A percentile compares a stretch with the other conserved stretches of the same genome.
These are phyloP conservation scores for Allium cepa DNA, from an alignment of 106 monocot genomes.

Conservation along the genomic window DNA sequence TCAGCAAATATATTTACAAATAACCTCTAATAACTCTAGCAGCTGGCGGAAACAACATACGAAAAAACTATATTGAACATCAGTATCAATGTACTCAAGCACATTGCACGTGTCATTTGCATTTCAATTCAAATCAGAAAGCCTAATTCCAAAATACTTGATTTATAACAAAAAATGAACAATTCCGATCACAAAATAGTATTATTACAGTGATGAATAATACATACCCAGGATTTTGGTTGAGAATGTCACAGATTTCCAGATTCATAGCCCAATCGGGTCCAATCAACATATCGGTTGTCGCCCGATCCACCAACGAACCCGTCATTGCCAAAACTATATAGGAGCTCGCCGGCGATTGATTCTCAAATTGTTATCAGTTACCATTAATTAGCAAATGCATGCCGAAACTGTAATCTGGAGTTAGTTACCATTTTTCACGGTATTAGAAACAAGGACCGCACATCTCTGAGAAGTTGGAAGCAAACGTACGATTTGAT, in stretches of 20 bases:
- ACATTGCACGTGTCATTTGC: neutral
- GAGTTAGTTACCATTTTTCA: no score
- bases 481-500: no score
- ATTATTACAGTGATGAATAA: neutral
- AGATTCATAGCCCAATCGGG: slow-evolving; percentile 27
- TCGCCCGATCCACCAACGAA: slow-evolving; percentile 24
- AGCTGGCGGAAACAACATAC: neutral
- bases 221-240: slow-evolving; percentile 16
- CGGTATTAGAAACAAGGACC: no score
- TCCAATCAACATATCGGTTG: slow-evolving; percentile 20
- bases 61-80: neutral
- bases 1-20: no score
- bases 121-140: neutral
- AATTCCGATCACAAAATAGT: neutral
- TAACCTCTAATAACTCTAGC: neutral
- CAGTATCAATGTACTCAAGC: no score
- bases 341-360: neutral
- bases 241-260: slow-evolving; percentile 23
- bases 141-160: neutral
- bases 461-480: no score
- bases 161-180: neutral
- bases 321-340: slow-evolving; percentile 4
- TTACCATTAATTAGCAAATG: no score
- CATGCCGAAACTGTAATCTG: no score
- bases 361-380: neutral